Evolutionary conservation across 2,329 filamentous ascomycete genomes (phyloP).

Genomic region (Fusarium brevicatenulatum): DNA sequence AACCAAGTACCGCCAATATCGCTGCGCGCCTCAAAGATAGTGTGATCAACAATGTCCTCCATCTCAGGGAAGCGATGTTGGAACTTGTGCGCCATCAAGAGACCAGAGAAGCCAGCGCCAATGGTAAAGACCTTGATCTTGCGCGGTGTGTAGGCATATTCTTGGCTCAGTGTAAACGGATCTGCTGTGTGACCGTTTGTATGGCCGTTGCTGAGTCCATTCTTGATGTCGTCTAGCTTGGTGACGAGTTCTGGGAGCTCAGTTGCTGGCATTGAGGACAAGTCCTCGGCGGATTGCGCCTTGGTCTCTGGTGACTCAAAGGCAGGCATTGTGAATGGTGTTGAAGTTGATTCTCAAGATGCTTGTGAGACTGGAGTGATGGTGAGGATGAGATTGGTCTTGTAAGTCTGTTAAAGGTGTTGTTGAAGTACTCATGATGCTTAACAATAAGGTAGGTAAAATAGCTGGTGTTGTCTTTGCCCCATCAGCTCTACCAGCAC

Average conservation of each 20-base stretch:
- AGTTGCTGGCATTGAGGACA: conserved; percentile 21
- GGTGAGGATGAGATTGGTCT: background rate
- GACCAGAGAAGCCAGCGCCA: conserved; percentile 48
- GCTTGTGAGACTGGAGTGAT: background rate
- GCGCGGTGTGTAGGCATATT: conserved; percentile 44
- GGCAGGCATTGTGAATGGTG: conserved; percentile 17
- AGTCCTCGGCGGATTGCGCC: background rate
- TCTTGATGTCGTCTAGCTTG: background rate
- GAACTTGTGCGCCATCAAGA: conserved; percentile 50
- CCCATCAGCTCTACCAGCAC: background rate
- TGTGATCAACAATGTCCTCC: conserved; percentile 40
- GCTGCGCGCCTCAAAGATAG: conserved; percentile 45
- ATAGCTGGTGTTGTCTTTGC: background rate
- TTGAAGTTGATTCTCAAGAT: background rate
- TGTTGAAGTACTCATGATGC: background rate
- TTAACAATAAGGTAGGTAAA: background rate
- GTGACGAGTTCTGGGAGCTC: conserved; percentile 31
- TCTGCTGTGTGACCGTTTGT: conserved; percentile 27
- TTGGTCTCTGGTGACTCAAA: conserved; percentile 28
- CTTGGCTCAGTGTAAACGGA: conserved; percentile 43
- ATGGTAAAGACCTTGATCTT: conserved; percentile 50
- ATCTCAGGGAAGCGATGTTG: conserved; percentile 49
- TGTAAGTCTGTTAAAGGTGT: background rate
- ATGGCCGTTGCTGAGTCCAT: background rate
- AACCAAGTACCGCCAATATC: conserved; percentile 51